Percentiles rank a stretch among this genome's conserved stretches.
Conservation (phyloP, 192 early-diverging fungal genomes). For the Diversispora epigaea region DNA sequence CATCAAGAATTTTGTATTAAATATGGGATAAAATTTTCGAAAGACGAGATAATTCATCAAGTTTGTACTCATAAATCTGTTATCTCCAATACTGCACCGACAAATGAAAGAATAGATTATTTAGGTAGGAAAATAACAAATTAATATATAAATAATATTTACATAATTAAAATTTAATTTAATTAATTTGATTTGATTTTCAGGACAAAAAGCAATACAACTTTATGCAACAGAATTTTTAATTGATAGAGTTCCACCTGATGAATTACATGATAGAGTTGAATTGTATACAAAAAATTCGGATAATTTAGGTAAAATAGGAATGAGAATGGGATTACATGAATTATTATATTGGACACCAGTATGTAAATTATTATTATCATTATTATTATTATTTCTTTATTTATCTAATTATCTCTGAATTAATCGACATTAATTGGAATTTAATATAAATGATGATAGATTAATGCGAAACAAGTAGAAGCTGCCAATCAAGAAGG, state of each 20-base stretch:
- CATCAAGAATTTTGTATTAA: neutral
- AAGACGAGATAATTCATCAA: conserved; percentile 17
- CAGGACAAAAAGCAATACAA: conserved; percentile 14
- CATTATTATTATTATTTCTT: neutral
- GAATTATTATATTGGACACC: conserved; percentile 9
- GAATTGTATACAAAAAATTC: neutral
- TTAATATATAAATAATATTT: neutral
- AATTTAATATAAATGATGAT: neutral
- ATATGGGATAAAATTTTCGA: conserved; percentile 9
- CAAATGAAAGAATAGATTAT: conserved; percentile 24
- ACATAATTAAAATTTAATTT: too few relatives aligned
- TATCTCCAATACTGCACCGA: neutral
- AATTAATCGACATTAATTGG: too few relatives aligned
- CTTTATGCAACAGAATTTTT: conserved; percentile 17
- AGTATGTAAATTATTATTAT: neutral
- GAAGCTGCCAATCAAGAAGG: neutral
- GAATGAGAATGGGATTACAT: conserved; percentile 24
- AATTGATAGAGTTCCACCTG: conserved; percentile 1
- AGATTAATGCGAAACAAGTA: conserved; percentile 6
- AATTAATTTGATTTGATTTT: neutral
- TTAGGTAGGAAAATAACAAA: neutral
- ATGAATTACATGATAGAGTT: neutral
- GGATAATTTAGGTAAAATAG: conserved; percentile 4
- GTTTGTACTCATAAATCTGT: conserved; percentile 22
- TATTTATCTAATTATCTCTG: neutral